Base-by-base conservation (phyloP, 202 grass and related monocot genomes). In the Musa balbisiana region DNA sequence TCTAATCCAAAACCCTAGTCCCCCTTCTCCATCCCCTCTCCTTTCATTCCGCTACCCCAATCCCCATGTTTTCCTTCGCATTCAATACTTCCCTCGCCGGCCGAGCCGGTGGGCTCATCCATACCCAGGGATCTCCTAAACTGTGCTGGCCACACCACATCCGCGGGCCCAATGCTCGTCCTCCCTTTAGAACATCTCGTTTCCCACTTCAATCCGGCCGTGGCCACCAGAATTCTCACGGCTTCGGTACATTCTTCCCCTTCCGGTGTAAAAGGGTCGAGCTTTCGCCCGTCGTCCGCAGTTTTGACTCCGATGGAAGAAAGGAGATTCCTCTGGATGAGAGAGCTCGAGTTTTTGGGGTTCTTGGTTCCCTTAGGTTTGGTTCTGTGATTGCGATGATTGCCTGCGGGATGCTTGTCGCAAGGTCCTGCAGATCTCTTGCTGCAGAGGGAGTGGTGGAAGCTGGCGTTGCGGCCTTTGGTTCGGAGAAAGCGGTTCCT, bases 401-500 rank as follows among this genome's bases (percentile, higher is more conserved):
- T 55, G 23, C 8, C 13, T 73, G 72, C 23, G 22, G 52, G 5
- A 15, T 55, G 13, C 11, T 73, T 53, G 51, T 25, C 5, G 53
- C 9, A 29, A 74, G 64, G 33, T 82, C 79, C 17, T 26, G 27
- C 2, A 82, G 22, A 52, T 79, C 22, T 76, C 62, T 82, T 27
- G 81, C 81, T 3, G 64, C 78, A 1, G 67, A 60, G 4, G 56
- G 69, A 19, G 33, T 64, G n/a, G 23, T 56, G n/a, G 22, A 51
- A 4, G 20, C 33, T 43, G 56, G 78, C 53, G 12, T 73, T 29
- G 56, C 12, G 55, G 49, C 20, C 20, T 52, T 73, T 19, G 85
- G 75, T 79, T 72, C 86, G 8, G 83, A 82, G 5, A 78, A 82
- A 84, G 49, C 20, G 29, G 80, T 83, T 19, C 24, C 90, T 58